Evolutionary conservation across 352 stramenopile genomes (phyloP), one percentile per base, ranked within the genome.

Genomic region (Pilasporangium apinafurcum): DNA sequence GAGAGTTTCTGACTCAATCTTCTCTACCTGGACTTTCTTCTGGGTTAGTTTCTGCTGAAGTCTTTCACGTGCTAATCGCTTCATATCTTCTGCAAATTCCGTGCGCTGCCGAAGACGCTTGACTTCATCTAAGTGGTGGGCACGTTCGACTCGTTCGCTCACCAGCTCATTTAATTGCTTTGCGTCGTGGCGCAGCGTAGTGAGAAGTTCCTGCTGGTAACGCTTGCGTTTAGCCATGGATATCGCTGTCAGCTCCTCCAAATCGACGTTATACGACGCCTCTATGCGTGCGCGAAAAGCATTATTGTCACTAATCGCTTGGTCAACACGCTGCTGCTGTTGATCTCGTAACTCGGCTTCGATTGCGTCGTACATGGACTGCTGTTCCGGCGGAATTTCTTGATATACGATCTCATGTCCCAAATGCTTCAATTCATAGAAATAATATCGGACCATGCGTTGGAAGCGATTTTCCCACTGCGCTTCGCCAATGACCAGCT

Each of bases 351-450:
- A 51, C 2, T 46, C 21, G 8, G 8, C 21, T 35, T 78, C 57
- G 16, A 44, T 12, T 17, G 10, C 58, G 25, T 32, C 18, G 41
- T 41, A 55, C 20, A 34, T 29, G 1, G 20, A 13, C 14, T 44
- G 52, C 26, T 56, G 32, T 1, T 47, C 30, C 0, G 53, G 14
- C 0, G 35, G 18, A 8, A 57, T 49, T 12, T 65, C 59, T 17
- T 77, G 53, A 7, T 76, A 76, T 22, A 62, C 29, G 1, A 65
- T 53, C 6, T 53, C 39, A 24, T 90, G 77, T 0, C 77, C 77
- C 1, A 80, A 3, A 53, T 82, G 53, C 50, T 79, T 82, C 40
- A 86, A 87, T 44, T 90, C 77, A 46, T 83, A 90, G 35, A 72
- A 87, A 38, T 78, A 84, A 24, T 82, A 53, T 1, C 63, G 66